Evolutionary conservation across 257 asterid species (phyloP).

Genomic region (Eucommia ulmoides): DNA sequence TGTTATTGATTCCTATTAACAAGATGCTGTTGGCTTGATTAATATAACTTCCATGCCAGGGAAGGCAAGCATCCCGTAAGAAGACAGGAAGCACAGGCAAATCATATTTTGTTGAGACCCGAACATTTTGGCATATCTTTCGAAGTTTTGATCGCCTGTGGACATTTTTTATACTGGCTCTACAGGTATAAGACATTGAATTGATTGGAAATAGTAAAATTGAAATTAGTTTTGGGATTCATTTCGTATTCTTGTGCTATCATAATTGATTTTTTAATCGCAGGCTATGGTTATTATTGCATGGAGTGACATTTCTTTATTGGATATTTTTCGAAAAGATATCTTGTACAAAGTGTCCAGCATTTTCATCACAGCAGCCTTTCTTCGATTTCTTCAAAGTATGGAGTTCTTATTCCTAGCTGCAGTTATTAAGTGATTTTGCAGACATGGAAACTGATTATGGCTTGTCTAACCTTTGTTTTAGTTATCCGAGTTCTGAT

Average conservation of each 20-base stretch:
- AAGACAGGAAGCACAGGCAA: constrained; percentile 58
- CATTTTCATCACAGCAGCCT: constrained; percentile 84
- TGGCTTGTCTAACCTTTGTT: neutral
- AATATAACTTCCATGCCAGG: constrained; percentile 38
- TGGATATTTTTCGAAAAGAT: constrained; percentile 46
- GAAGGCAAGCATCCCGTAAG: constrained; percentile 31
- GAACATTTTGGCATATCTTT: constrained; percentile 91
- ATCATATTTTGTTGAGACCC: constrained; percentile 86
- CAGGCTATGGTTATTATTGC: constrained; percentile 75
- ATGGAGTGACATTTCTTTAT: constrained; percentile 60
- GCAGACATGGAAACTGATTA: neutral
- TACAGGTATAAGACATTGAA: constrained; percentile 59
- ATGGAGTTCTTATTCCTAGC: constrained; percentile 19
- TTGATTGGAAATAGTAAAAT: no score
- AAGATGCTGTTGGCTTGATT: constrained; percentile 15
- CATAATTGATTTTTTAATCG: constrained; percentile 16
- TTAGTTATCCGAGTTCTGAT: no score
- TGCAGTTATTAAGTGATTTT: no score
- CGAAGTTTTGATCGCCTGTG: constrained; percentile 95
- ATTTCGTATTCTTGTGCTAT: constrained; percentile 11
- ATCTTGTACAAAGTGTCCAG: constrained; percentile 53
- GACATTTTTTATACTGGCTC: constrained; percentile 73
- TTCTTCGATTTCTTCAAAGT: constrained; percentile 90
- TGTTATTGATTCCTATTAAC: constrained; percentile 4
- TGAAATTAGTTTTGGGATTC: constrained; percentile 4